Conservation (phyloP, 306 rosid species). For the Pachyrhizus erosus region DNA sequence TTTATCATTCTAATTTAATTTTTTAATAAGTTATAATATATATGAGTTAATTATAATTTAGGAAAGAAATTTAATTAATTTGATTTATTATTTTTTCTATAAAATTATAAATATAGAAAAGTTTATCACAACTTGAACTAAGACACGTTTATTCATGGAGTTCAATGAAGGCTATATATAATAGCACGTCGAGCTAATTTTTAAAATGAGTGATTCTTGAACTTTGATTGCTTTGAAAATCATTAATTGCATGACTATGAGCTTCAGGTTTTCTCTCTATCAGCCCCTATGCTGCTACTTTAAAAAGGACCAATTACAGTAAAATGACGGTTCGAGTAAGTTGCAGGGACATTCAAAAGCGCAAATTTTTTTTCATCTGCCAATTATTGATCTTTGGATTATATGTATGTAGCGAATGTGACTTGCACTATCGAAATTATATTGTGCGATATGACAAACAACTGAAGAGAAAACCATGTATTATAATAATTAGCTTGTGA, state of each 20-base stretch:
- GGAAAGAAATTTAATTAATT: no score
- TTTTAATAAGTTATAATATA: no score
- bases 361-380: conserved; percentile 25
- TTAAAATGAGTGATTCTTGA: neutral
- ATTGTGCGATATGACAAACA: conserved; percentile 31
- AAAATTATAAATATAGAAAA: no score
- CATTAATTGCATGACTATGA: neutral
- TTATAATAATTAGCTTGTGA: conserved; percentile 30
- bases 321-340: conserved; percentile 7
- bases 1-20: no score
- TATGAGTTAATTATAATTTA: no score
- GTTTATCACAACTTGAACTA: no score
- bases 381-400: conserved; percentile 45
- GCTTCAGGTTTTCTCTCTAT: neutral
- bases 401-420: conserved; percentile 1
- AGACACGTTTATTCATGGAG: neutral
- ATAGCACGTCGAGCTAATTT: neutral
- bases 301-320: neutral
- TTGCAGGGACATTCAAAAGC: neutral
- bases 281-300: neutral
- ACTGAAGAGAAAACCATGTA: conserved; percentile 19
- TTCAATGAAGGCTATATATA: neutral
- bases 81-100: no score
- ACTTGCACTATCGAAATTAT: conserved; percentile 21
- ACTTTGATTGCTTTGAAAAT: neutral